phyloP scores from a whole-genome alignment of 495 filamentous ascomycete genomes.

The Hypomontagnella monticulosa region DNA sequence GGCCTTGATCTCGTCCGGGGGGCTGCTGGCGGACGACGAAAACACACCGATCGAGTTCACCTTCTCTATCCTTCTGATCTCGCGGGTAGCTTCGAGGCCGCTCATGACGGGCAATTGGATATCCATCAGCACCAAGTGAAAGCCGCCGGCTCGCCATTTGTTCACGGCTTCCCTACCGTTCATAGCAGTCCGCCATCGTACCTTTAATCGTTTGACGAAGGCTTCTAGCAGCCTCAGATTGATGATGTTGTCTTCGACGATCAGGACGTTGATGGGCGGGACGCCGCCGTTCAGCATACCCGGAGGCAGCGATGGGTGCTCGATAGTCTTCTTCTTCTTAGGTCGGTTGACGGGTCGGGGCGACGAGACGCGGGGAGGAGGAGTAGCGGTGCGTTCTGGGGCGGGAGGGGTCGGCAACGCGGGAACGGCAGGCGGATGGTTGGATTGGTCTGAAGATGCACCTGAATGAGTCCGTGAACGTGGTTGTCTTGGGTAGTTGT shows the following conservation, averaged over 20 bases:
- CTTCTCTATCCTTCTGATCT: conserved; percentile 89
- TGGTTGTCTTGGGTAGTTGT: conserved; percentile 46
- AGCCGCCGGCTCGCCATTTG: conserved; percentile 95
- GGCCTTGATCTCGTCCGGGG: conserved; percentile 48
- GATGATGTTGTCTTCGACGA: conserved; percentile 98
- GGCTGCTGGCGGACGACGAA: conserved; percentile 56
- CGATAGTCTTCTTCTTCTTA: conserved; percentile 63
- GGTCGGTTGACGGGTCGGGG: conserved; percentile 59
- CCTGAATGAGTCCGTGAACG: conserved; percentile 62
- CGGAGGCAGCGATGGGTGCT: conserved; percentile 63
- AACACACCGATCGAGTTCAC: conserved; percentile 92
- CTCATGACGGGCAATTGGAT: conserved; percentile 98
- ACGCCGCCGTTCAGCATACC: conserved; percentile 85
- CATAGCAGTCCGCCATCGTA: conserved; percentile 96
- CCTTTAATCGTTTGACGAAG: conserved; percentile 95
- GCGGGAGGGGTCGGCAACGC: conserved; percentile 45
- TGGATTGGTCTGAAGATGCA: conserved; percentile 59
- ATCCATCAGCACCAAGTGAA: conserved; percentile 97
- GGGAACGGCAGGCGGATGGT: conserved; percentile 41
- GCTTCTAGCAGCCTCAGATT: conserved; percentile 92
- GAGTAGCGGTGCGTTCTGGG: conserved; percentile 54
- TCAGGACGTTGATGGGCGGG: conserved; percentile 95
- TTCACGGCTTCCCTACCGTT: conserved; percentile 92
- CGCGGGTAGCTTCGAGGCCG: conserved; percentile 94
- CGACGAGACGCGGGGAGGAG: conserved; percentile 69